Evolutionary conservation across 306 rosid species (phyloP), one percentile per base, ranked within the genome.

Genomic region (Sphenostylis stenocarpa): DNA sequence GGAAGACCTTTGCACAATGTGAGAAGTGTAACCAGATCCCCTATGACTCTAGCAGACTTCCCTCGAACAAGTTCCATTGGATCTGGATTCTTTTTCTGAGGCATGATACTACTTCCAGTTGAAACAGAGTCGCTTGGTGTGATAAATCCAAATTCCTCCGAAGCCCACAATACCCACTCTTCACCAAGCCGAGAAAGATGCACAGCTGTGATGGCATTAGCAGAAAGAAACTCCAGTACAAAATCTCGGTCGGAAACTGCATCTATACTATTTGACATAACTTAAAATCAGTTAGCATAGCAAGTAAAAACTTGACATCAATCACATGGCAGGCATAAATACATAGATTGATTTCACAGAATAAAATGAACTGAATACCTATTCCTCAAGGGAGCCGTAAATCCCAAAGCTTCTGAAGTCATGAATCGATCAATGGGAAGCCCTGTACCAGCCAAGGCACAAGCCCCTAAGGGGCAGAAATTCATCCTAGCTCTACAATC

Each of bases 51-150:
- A 33, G 96, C 97, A 70, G 97, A 92, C 84, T 95, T 95, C 61
- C 97, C 97, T 53, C 99, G 99, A 52, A 95, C 97, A 72, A 95
- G 99, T 84, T 92, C 99, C 99, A 95, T 95, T 52, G 99, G 99
- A 81, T 90, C 99, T 29, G 97, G 99, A 70, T 95, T 95, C 85
- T 95, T 95, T 84, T 95, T 92, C 89, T 95, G 99, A 84, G 99
- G 99, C 99, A 95, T 95, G 75, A 95, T 95, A 57, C 99, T 95
- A 80, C 97, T 95, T 52, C 97, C 99, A 14, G 97, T 95, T 58
- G 97, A 95, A 82, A 95, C 97, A 43, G 96, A 82, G 70, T 95
- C 99, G 48, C 94, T 91, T 55, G 99, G 97, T 5, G 92, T 90
- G 80, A 95, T 79, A 73, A 95, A 95, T 73, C 99, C 99, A 78